Base-by-base conservation (phyloP, 768 basidiomycete genomes). In the Tylopilus plumbeoviolaceoides region DNA sequence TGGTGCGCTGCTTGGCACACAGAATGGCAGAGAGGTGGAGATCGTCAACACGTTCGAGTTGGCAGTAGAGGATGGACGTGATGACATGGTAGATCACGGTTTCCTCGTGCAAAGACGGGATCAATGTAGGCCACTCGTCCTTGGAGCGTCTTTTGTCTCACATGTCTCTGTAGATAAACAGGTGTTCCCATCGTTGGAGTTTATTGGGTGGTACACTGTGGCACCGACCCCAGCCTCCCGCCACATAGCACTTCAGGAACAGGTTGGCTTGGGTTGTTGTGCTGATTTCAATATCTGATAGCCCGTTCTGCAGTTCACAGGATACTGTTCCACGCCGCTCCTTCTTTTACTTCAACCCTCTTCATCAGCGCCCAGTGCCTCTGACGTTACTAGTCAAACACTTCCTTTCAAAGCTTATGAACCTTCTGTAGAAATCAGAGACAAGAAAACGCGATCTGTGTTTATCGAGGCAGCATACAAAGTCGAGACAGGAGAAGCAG, bases 161-260 rank as follows among this genome's bases (percentile, higher is more conserved):
- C 20, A 31, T 44, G 50, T 51, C 18, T 17, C 30, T 48, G 41
- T 69, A 98, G 95, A 94, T 78, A 95, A 95, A 70, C 94, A 97
- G 72, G 95, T 98, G 20, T 98, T 99, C 69, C 97, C 97, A 11
- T 93, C 94, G 1, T 78, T 98, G 31, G 97, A 98, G 65, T 87
- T 99, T 64, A 89, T 99, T 47, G 97, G 97, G 8, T 99, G 97
- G 97, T 99, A 99, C 71, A 90, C 89, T 0, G 85, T 95, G 41
- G 86, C 91, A 15, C 67, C 78, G n/a, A 73, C 75, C 11, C 92
- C 92, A 0, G 85, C 85, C 1, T 63, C 79, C n/a, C 75, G 74
- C 18, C 93, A 98, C 63, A 84, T 92, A 42, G 76, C 80, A 2
- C 77, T 98, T 17, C 92, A 98, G 66, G 85, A 90, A 66, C 92